Percentiles rank a stretch among this genome's conserved stretches.
Evolutionary conservation across 2,329 filamentous ascomycete genomes (phyloP).

Genomic region (Raffaelea ambrosiae): DNA sequence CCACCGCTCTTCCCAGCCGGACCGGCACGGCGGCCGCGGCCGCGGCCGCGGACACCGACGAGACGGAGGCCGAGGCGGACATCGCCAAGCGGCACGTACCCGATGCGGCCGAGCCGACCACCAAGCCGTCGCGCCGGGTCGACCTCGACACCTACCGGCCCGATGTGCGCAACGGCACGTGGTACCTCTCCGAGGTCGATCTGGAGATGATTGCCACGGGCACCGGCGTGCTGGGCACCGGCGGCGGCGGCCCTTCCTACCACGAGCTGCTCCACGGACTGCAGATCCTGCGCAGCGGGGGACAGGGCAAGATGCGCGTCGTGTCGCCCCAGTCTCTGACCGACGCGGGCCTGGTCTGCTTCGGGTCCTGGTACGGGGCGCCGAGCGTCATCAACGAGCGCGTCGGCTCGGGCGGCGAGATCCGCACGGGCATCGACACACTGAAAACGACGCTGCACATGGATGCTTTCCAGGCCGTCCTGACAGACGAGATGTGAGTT

Average conservation of each 20-base stretch:
- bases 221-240: slow-evolving; percentile 52
- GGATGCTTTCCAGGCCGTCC: no score
- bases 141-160: slow-evolving; percentile 38
- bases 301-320: slow-evolving; percentile 33
- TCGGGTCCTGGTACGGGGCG: no score
- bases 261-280: slow-evolving; percentile 40
- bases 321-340: no score
- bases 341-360: no score
- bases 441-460: no score
- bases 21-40: not conserved
- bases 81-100: slow-evolving; percentile 4
- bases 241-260: slow-evolving; percentile 49
- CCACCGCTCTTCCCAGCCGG: no score
- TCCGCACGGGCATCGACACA: no score
- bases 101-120: slow-evolving; percentile 13
- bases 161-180: slow-evolving; percentile 38
- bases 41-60: not conserved
- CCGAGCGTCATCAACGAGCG: no score
- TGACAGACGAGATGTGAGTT: no score
- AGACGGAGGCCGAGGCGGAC: slow-evolving; percentile 3
- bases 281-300: slow-evolving; percentile 39
- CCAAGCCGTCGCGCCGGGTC: not conserved
- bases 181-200: slow-evolving; percentile 51
- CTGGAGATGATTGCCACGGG: slow-evolving; percentile 47
- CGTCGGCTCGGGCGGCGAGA: no score